A percentile compares a stretch with the other conserved stretches of the same genome.
phyloP scores from a whole-genome alignment of 2,329 filamentous ascomycete genomes.

The Metarhizium anisopliae region DNA sequence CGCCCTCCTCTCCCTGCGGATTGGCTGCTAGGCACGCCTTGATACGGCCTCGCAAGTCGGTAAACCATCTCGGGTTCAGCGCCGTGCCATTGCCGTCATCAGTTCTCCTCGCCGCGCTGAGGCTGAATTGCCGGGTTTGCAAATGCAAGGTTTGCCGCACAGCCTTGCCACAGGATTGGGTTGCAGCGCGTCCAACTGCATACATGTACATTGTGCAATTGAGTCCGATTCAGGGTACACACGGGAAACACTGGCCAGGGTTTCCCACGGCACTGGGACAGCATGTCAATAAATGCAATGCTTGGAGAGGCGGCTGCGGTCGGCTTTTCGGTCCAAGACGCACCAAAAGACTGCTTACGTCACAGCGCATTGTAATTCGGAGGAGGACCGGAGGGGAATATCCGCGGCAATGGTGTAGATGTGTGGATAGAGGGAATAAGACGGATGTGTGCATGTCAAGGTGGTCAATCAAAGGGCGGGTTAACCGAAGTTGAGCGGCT shows the following conservation, averaged over 20 bases:
- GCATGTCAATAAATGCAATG: background rate
- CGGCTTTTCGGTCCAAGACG: background rate
- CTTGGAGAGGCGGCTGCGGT: background rate
- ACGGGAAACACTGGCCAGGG: background rate
- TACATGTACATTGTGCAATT: background rate
- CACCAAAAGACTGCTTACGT: background rate
- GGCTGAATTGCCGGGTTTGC: background rate
- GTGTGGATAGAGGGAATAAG: background rate
- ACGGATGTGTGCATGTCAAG: background rate
- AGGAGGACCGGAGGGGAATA: background rate
- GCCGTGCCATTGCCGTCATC: background rate
- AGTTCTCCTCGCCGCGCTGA: background rate
- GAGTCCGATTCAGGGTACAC: background rate
- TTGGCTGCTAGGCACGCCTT: conserved; percentile 2
- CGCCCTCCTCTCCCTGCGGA: background rate
- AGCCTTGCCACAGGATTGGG: background rate
- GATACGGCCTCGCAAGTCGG: conserved; percentile 16
- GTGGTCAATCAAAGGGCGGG: no score
- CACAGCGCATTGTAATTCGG: background rate
- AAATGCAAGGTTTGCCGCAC: background rate
- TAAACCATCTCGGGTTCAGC: conserved; percentile 17
- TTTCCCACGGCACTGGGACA: background rate
- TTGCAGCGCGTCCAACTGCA: background rate
- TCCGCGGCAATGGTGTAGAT: background rate
- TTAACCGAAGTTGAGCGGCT: no score